A percentile compares a stretch with the other conserved stretches of the same genome.
Conservation (phyloP, 257 asterid species). For the Lantana camara region DNA sequence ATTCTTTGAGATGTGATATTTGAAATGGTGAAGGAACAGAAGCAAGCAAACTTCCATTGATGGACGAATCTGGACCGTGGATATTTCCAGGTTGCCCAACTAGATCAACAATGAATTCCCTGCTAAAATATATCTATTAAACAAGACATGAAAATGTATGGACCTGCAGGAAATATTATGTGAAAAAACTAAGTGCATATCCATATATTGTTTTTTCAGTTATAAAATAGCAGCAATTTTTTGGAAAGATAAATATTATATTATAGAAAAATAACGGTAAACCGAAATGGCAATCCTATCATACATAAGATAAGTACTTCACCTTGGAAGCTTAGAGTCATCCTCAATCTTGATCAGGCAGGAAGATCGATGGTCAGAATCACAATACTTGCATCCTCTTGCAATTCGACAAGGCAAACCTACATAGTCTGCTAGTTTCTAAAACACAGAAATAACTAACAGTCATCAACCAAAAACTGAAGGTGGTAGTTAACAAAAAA, state of each 20-base stretch:
- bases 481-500: neutral
- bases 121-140: slow-evolving; percentile 39
- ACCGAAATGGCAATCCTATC: neutral
- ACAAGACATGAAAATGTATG: neutral
- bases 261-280: too few relatives aligned
- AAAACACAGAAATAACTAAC: slow-evolving; percentile 37
- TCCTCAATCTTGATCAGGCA: slow-evolving; percentile 84
- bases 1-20: slow-evolving; percentile 73
- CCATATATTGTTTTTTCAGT: neutral
- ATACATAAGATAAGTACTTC: slow-evolving; percentile 3
- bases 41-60: slow-evolving; percentile 59
- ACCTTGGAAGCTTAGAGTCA: slow-evolving; percentile 67
- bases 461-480: neutral
- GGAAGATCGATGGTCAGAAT: slow-evolving; percentile 85
- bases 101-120: slow-evolving; percentile 94
- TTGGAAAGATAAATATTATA: too few relatives aligned
- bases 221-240: neutral
- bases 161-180: neutral
- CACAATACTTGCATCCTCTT: slow-evolving; percentile 92
- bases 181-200: neutral
- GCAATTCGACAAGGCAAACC: slow-evolving; percentile 99
- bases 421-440: slow-evolving; percentile 94
- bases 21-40: slow-evolving; percentile 86
- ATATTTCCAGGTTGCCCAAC: slow-evolving; percentile 91
- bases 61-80: slow-evolving; percentile 80